Percentiles rank a stretch among this genome's conserved stretches.
phyloP scores from a whole-genome alignment of 148 eudicot species.

The Heliamphora exappendiculata region DNA sequence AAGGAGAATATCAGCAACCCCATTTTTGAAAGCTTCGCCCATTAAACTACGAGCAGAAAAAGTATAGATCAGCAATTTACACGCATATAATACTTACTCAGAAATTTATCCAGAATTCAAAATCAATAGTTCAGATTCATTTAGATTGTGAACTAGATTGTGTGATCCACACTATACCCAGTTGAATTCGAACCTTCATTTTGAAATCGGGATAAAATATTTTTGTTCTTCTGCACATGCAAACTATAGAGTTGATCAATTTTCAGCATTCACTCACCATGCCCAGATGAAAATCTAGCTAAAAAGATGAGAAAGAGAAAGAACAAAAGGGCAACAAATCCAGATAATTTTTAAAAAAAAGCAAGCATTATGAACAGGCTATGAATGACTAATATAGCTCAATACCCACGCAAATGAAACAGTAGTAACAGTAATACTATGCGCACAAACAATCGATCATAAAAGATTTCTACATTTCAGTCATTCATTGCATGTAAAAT shows the following conservation, averaged over 20 bases:
- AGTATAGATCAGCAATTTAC: background rate
- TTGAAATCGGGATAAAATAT: no score
- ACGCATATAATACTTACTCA: no score
- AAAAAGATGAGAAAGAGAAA: background rate
- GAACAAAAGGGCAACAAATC: background rate
- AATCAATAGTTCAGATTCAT: no score
- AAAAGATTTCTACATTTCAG: no score
- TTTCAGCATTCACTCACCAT: background rate
- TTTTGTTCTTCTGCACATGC: background rate
- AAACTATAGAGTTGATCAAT: background rate
- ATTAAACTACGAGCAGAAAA: conserved; percentile 10
- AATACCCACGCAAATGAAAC: no score
- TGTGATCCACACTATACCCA: background rate
- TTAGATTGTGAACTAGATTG: no score
- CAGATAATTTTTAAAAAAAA: background rate
- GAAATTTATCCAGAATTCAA: no score
- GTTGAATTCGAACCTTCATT: no score
- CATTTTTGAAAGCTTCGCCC: background rate
- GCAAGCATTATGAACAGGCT: background rate
- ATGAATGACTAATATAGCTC: no score
- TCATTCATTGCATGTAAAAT: no score
- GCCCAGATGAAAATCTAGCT: background rate
- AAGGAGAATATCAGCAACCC: background rate
- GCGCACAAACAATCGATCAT: no score
- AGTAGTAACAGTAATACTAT: no score